These are phyloP conservation scores for Beauveria sp. DNA, from an alignment of 2,329 filamentous ascomycete genomes.

Conservation along the genomic window DNA sequence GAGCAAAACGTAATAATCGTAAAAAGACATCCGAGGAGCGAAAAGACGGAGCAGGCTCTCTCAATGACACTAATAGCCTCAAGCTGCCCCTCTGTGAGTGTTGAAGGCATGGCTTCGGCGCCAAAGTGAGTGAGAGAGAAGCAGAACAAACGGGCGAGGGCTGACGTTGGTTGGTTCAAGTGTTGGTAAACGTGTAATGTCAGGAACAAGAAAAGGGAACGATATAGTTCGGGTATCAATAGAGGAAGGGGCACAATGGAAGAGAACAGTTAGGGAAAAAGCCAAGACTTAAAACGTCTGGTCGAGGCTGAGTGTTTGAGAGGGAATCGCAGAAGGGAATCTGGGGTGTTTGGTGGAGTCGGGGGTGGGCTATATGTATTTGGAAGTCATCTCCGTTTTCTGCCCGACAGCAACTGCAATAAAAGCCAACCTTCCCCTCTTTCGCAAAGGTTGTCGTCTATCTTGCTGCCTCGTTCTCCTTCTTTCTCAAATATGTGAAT, in stretches of 20 bases:
- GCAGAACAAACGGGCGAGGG: background rate
- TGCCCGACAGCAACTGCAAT: background rate
- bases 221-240: slow-evolving; percentile 1
- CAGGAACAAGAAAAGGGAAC: background rate
- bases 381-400: background rate
- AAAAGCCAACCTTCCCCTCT: background rate
- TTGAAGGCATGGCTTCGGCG: background rate
- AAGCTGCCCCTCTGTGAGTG: slow-evolving; percentile 31
- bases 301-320: background rate
- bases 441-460: background rate
- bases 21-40: slow-evolving; percentile 61
- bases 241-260: background rate
- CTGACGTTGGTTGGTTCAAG: background rate
- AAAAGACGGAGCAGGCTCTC: slow-evolving; percentile 61
- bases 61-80: slow-evolving; percentile 55
- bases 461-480: background rate
- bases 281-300: background rate
- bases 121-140: background rate
- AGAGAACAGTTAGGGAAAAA: background rate
- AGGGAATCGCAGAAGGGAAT: background rate
- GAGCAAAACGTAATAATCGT: slow-evolving; percentile 63
- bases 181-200: background rate
- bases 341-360: slow-evolving; percentile 3
- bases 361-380: slow-evolving; percentile 7
- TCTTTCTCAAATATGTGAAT: background rate